Conservation (phyloP, 176 grass and related monocot genomes). For the Aechmea fasciata region DNA sequence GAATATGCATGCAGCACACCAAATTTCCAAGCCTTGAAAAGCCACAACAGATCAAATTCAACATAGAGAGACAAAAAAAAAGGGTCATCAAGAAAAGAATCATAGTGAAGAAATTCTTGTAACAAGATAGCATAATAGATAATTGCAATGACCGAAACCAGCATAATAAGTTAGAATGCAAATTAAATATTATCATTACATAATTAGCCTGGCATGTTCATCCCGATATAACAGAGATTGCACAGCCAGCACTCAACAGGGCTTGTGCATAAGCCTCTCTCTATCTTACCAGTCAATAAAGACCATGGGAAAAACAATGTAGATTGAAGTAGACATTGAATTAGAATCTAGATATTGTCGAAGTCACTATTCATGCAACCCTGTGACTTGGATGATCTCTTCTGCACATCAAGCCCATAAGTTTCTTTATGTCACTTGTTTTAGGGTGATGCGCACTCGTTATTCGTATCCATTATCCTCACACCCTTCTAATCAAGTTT, state of each 20-base stretch:
- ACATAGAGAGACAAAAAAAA: neutral
- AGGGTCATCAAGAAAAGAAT: neutral
- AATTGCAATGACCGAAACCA: neutral
- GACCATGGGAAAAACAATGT: no score
- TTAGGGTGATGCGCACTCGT: no score
- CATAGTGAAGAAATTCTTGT: neutral
- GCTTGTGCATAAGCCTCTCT: neutral
- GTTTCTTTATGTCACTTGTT: no score
- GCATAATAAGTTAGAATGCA: neutral
- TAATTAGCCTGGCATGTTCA: neutral
- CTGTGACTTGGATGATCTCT: no score
- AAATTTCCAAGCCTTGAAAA: neutral
- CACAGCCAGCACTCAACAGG: neutral
- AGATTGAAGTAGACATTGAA: no score
- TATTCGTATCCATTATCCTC: no score
- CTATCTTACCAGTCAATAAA: no score
- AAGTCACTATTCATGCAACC: no score
- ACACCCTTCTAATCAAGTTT: no score
- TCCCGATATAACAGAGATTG: neutral
- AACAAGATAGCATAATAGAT: neutral
- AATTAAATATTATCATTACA: neutral
- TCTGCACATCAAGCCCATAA: no score
- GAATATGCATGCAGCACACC: constrained; percentile 7
- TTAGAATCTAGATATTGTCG: no score
- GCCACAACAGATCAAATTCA: no score